A percentile compares a stretch with the other conserved stretches of the same genome.
Evolutionary conservation across 495 filamentous ascomycete genomes (phyloP).

Genomic region (Penicillium bialowiezense): DNA sequence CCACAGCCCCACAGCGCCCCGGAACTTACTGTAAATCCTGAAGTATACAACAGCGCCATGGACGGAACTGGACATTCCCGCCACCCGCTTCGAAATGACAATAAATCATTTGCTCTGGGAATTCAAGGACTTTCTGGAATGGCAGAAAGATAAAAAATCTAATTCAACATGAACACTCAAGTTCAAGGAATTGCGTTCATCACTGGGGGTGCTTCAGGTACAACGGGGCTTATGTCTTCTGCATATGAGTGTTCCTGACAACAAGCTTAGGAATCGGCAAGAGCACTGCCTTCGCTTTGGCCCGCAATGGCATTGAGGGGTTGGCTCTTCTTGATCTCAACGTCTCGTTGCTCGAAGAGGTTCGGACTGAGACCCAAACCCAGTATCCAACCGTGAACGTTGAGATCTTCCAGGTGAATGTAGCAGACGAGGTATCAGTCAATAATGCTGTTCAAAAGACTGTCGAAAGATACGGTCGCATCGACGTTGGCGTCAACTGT

Average conservation of each 20-base stretch:
- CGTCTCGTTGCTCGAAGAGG: slow-evolving; percentile 10
- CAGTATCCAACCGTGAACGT: slow-evolving; percentile 10
- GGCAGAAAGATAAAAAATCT: too few relatives aligned
- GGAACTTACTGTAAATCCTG: too few relatives aligned
- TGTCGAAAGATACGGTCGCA: slow-evolving; percentile 31
- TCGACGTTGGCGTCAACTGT: slow-evolving; percentile 54
- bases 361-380: slow-evolving; percentile 8
- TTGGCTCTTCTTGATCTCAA: slow-evolving; percentile 26
- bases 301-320: slow-evolving; percentile 17
- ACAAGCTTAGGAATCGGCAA: slow-evolving; percentile 24
- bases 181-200: slow-evolving; percentile 26
- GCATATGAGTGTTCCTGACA: neutral
- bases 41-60: too few relatives aligned
- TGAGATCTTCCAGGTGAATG: slow-evolving; percentile 14
- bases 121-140: too few relatives aligned
- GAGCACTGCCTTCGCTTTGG: slow-evolving; percentile 19
- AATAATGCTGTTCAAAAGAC: slow-evolving; percentile 13
- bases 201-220: slow-evolving; percentile 24
- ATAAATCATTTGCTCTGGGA: too few relatives aligned
- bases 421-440: slow-evolving; percentile 22
- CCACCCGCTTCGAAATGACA: too few relatives aligned
- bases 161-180: slow-evolving; percentile 13
- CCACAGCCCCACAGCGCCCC: too few relatives aligned
- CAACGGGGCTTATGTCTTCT: neutral
- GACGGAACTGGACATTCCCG: too few relatives aligned